Evolutionary conservation across 1,284 basidiomycete genomes (phyloP).

Genomic region (Leccinum idahoense): DNA sequence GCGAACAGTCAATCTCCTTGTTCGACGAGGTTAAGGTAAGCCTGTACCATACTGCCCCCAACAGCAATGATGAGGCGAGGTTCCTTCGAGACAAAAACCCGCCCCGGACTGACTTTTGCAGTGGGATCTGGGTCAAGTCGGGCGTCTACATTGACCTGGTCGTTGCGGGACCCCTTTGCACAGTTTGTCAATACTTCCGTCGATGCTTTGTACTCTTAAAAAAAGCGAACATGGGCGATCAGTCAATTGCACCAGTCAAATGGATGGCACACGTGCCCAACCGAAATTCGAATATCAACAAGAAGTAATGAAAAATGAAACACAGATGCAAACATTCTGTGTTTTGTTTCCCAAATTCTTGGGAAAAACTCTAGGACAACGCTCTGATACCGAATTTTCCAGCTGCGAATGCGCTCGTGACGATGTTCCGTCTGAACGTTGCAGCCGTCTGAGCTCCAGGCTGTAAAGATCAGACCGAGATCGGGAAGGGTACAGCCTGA

Average conservation of each 20-base stretch:
- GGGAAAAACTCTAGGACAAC: conserved; percentile 68
- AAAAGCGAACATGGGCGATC: not conserved
- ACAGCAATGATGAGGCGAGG: conserved; percentile 19
- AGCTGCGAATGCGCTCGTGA: conserved; percentile 58
- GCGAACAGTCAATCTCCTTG: conserved; percentile 58
- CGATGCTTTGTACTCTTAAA: conserved; percentile 40
- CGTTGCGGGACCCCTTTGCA: conserved; percentile 23
- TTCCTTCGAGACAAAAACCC: not conserved
- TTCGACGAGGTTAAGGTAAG: conserved; percentile 51
- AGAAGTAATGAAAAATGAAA: not conserved
- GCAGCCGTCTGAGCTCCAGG: conserved; percentile 60
- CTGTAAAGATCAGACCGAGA: conserved; percentile 62
- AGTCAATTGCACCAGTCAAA: conserved; percentile 8
- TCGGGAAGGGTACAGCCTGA: conserved; percentile 58
- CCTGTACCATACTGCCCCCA: conserved; percentile 21
- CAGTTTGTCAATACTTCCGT: conserved; percentile 58
- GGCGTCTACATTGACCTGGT: conserved; percentile 36
- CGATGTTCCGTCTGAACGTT: conserved; percentile 51
- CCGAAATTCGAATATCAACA: conserved; percentile 2
- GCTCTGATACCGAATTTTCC: conserved; percentile 55
- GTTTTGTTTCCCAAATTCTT: conserved; percentile 76
- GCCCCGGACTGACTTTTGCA: conserved; percentile 38
- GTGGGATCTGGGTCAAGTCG: conserved; percentile 59
- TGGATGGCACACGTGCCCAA: conserved; percentile 49
- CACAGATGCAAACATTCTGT: conserved; percentile 54